phyloP scores from a whole-genome alignment of 2,329 filamentous ascomycete genomes.

The Cryphonectria parasitica region DNA sequence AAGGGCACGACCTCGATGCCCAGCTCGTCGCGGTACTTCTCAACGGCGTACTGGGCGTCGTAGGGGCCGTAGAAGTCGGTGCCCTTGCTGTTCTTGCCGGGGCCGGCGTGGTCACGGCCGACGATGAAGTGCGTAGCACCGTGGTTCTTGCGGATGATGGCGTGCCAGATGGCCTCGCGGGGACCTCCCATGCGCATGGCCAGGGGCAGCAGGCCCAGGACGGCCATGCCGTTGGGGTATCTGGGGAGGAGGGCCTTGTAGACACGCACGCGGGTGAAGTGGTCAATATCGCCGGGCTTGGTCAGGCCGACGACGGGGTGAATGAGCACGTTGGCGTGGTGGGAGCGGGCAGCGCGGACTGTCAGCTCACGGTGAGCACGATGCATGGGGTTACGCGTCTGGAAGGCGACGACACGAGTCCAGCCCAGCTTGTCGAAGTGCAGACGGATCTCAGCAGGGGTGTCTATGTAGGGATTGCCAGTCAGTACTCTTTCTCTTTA shows the following conservation, averaged over 20 bases:
- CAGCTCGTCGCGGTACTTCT: conserved; percentile 95
- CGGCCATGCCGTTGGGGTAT: conserved; percentile 99
- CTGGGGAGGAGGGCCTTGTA: conserved; percentile 96
- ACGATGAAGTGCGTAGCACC: conserved; percentile 99
- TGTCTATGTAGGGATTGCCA: conserved; percentile 57
- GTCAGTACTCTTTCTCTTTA: conserved; percentile 4
- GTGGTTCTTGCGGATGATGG: conserved; percentile 99
- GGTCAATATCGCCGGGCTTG: conserved; percentile 98
- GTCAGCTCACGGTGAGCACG: conserved; percentile 97
- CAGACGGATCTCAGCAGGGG: conserved; percentile 88
- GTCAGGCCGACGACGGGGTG: conserved; percentile 98
- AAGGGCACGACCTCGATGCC: conserved; percentile 99
- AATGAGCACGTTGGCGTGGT: conserved; percentile 98
- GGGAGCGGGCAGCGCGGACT: conserved; percentile 90
- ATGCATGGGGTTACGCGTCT: conserved; percentile 99
- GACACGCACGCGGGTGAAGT: conserved; percentile 98
- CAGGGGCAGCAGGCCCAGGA: conserved; percentile 89
- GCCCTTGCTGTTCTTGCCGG: conserved; percentile 97
- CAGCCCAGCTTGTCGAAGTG: conserved; percentile 99
- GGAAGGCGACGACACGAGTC: conserved; percentile 97
- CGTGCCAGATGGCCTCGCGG: conserved; percentile 98
- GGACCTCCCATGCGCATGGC: conserved; percentile 99
- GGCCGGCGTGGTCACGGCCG: conserved; percentile 95
- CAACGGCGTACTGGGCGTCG: conserved; percentile 93
- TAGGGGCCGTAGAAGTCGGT: conserved; percentile 98